Conservation (phyloP, 768 basidiomycete genomes). For the Boletus bicolor region DNA sequence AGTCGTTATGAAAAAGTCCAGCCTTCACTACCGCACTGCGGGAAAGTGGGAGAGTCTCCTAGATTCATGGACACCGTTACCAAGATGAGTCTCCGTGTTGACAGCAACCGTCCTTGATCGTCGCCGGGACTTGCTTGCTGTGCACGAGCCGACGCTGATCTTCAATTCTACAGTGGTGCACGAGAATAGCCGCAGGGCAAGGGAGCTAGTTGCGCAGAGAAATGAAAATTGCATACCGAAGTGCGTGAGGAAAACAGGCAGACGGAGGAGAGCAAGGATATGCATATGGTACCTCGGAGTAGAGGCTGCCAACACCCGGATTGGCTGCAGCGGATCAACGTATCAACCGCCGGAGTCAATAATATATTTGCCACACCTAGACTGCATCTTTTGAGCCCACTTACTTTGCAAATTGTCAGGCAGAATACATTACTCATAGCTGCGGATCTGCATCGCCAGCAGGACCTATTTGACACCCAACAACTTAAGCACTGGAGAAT, state of each 20-base stretch:
- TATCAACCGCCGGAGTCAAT: constrained; percentile 29
- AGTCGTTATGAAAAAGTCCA: constrained; percentile 28
- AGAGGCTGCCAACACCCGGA: constrained; percentile 9
- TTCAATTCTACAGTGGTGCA: constrained; percentile 7
- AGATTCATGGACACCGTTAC: constrained; percentile 29
- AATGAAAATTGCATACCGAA: constrained; percentile 23
- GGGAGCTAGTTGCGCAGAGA: constrained; percentile 9
- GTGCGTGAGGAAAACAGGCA: constrained; percentile 15
- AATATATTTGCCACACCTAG: constrained; percentile 5
- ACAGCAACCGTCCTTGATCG: constrained; percentile 33
- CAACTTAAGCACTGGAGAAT: constrained; percentile 18
- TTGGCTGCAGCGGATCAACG: constrained; percentile 33
- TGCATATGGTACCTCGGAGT: constrained; percentile 4
- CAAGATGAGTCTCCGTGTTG: constrained; percentile 22
- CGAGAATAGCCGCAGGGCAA: constrained; percentile 12
- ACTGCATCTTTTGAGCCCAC: neutral
- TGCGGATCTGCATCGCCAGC: constrained; percentile 19
- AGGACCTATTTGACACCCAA: constrained; percentile 4
- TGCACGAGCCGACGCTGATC: constrained; percentile 33
- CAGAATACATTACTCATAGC: constrained; percentile 12
- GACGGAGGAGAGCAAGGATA: constrained; percentile 8
- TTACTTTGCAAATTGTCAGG: constrained; percentile 1
- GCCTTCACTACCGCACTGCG: constrained; percentile 24
- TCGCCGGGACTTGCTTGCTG: constrained; percentile 31
- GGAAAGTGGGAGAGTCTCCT: constrained; percentile 11